A percentile compares a stretch with the other conserved stretches of the same genome.
These are phyloP conservation scores for Crithidia thermophila DNA, from an alignment of 208 protist species.

Conservation along the genomic window DNA sequence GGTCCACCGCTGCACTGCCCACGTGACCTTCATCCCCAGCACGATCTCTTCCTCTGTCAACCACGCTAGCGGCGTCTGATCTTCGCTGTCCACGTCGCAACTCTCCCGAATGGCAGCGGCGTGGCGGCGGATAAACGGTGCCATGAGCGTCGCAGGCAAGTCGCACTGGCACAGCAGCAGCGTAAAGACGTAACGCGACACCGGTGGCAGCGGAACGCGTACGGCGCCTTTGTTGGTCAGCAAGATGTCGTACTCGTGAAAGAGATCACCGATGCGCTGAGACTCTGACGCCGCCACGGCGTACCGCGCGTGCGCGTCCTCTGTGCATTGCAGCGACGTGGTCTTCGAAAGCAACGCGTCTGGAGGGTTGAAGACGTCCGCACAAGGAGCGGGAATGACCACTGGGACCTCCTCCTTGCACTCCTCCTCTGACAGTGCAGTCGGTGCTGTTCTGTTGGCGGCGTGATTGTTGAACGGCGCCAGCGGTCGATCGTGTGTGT, in stretches of 20 bases:
- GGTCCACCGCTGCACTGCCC: slow-evolving; percentile 39
- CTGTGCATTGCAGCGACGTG: neutral
- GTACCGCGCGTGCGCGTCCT: neutral
- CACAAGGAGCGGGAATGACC: neutral
- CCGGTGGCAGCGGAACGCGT: slow-evolving; percentile 38
- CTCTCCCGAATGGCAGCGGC: neutral
- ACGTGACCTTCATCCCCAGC: slow-evolving; percentile 40
- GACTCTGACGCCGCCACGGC: slow-evolving; percentile 21
- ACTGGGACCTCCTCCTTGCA: neutral
- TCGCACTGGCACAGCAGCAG: slow-evolving; percentile 40
- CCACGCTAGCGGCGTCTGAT: neutral
- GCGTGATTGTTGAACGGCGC: neutral
- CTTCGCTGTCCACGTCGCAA: neutral
- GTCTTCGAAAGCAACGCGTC: too few species aligned
- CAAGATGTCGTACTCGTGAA: slow-evolving; percentile 30
- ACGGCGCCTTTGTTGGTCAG: slow-evolving; percentile 38
- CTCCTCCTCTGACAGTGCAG: neutral
- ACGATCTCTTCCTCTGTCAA: slow-evolving; percentile 32
- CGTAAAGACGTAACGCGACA: slow-evolving; percentile 54
- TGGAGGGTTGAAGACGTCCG: neutral
- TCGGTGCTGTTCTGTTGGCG: neutral
- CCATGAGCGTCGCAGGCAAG: slow-evolving; percentile 24
- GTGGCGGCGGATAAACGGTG: slow-evolving; percentile 21
- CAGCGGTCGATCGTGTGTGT: slow-evolving; percentile 41
- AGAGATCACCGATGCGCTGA: slow-evolving; percentile 9